Evolutionary conservation across 768 basidiomycete genomes (phyloP), one percentile per base, ranked within the genome.

Genomic region (Rickenella mellea): DNA sequence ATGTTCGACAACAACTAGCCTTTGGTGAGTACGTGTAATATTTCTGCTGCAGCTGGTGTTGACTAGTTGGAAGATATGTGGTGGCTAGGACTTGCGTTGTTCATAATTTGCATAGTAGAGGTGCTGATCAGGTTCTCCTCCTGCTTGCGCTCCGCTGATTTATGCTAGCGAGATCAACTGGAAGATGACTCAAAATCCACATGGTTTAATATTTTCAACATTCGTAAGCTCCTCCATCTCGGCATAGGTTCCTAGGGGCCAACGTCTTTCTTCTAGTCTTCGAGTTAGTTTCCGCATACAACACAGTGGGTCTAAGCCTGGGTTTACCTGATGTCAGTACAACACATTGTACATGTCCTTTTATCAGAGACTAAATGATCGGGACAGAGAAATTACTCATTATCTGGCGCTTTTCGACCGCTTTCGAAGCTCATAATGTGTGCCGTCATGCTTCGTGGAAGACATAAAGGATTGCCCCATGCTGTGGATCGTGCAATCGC

Each of bases 31-130:
- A 19, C 5, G 22, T 25, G 15, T 14, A 21, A 27, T 25, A 14
- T 2, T 41, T 28, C 39, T 26, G 24, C 6, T 27, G 12, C 40
- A 36, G 12, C 37, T 48, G 7, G 44, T 46, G 30, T 37, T 12
- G 14, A 43, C 6, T 25, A 10, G 3, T 33, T 36, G 14, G 9
- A 48, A 91, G 93, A 96, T 61, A 90, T 97, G 76, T 96, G 93
- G 94, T 96, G 91, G 91, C 60, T 98, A 17, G 84, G 68, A 0
- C 59, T 89, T 10, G 90, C 88, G 0, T 60, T 97, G 10, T 91
- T 92, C 62, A 60, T 96, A 2, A 68, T 97, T 29, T 97, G 93
- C 57, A 94, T 97, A 49, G 80, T 96, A 47, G 96, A 97, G n/a
- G n/a, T n/a, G n/a, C n/a, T n/a, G n/a, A n/a, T n/a, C n/a, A n/a